These are phyloP conservation scores for Petunia axillaris DNA, from an alignment of 257 asterid species.

Conservation along the genomic window DNA sequence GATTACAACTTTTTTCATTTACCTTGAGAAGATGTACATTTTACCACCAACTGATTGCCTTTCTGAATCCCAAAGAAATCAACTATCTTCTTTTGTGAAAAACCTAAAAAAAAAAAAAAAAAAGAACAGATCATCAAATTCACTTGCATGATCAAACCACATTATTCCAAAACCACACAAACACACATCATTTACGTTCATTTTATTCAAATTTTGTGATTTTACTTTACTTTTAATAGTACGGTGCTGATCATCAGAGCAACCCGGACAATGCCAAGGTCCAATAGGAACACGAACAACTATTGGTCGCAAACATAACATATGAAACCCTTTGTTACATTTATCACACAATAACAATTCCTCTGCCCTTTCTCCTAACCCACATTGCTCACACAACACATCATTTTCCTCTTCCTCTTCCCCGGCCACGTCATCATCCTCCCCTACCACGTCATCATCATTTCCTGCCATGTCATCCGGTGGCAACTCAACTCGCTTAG, in stretches of 20 bases:
- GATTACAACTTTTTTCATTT: slow-evolving; percentile 19
- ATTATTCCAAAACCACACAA: background rate
- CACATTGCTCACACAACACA: slow-evolving; percentile 68
- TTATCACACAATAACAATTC: slow-evolving; percentile 73
- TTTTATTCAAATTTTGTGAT: background rate
- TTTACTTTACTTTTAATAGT: slow-evolving; percentile 55
- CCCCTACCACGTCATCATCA: slow-evolving; percentile 38
- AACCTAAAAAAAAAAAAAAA: slow-evolving; percentile 45
- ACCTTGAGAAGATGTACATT: slow-evolving; percentile 64
- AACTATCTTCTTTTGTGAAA: slow-evolving; percentile 69
- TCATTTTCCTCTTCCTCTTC: slow-evolving; percentile 27
- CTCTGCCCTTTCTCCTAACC: slow-evolving; percentile 64
- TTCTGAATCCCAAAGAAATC: slow-evolving; percentile 77
- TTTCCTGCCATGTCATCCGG: slow-evolving; percentile 26
- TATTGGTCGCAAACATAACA: slow-evolving; percentile 76
- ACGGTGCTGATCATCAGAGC: slow-evolving; percentile 53
- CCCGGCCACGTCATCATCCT: slow-evolving; percentile 31
- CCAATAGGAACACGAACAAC: slow-evolving; percentile 76
- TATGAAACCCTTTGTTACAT: slow-evolving; percentile 73
- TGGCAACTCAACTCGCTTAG: slow-evolving; percentile 47
- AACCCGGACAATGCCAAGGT: slow-evolving; percentile 71
- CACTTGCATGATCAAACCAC: background rate
- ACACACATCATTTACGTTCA: background rate
- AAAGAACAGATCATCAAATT: background rate
- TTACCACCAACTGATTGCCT: slow-evolving; percentile 40